These are phyloP conservation scores for Sphagnum contortum DNA, from an alignment of 225 moss, liverwort and hornwort species.

Conservation along the genomic window DNA sequence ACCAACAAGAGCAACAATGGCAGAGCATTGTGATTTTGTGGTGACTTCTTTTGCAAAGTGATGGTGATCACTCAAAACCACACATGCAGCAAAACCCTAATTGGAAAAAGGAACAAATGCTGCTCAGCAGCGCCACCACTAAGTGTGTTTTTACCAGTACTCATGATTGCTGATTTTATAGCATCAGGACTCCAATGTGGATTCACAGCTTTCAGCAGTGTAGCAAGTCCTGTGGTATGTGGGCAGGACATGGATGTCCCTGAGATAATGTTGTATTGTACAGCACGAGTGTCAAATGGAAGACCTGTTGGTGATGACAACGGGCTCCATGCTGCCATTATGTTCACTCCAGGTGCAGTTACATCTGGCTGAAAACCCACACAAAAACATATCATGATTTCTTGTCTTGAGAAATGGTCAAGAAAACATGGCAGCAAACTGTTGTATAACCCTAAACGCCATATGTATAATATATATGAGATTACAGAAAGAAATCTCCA, in stretches of 20 bases:
- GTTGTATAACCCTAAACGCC: no score
- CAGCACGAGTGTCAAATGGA: conserved; percentile 16
- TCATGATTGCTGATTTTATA: conserved; percentile 48
- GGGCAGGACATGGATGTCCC: conserved; percentile 59
- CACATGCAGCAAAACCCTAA: no score
- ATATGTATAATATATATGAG: no score
- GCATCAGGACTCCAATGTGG: conserved; percentile 45
- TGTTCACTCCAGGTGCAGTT: conserved; percentile 43
- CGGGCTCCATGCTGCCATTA: conserved; percentile 45
- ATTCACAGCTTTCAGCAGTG: conserved; percentile 33
- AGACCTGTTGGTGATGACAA: conserved; percentile 16
- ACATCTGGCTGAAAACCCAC: conserved; percentile 37
- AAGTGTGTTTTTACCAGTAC: conserved; percentile 20
- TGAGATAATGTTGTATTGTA: conserved; percentile 36
- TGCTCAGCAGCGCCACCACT: no score
- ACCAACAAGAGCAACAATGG: no score
- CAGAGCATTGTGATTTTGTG: no score
- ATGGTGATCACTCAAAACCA: no score
- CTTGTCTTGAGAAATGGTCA: not conserved
- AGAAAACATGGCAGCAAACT: no score
- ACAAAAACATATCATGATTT: no score
- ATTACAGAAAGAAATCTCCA: no score
- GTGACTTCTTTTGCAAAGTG: no score
- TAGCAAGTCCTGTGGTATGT: conserved; percentile 33
- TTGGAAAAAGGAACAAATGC: not conserved